Base-by-base conservation (phyloP, 2,329 filamentous ascomycete genomes). In the Paraphoma sp. region DNA sequence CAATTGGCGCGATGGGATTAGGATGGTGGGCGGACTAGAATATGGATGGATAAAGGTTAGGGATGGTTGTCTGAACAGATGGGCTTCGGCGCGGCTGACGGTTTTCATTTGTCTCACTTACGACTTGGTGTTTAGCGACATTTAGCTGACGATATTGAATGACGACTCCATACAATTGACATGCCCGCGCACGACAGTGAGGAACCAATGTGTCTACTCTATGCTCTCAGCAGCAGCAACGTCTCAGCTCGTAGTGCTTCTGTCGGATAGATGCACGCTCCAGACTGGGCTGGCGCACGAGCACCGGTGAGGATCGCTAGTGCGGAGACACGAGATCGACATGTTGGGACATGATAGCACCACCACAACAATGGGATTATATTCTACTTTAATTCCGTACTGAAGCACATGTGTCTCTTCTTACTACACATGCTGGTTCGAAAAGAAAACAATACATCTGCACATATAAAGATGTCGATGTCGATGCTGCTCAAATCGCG, bases 101-200 rank as follows among this genome's bases (percentile, higher is more conserved):
- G 23, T 48, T 64, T 64, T 55, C 51, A 52, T 66, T 58, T 63
- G 56, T 67, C 56, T 60, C 57, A 52, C 51, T 57, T 59, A 54
- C 54, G 51, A 59, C 48, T 47, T 59, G 62, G 58, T 58, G 60
- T 64, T 64, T 63, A 71, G 70, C 64, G 63, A 69, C 48, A 56
- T 67, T 60, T 67, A 67, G 62, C 69, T 67, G 54, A 67, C 57
- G 63, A 67, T 63, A 70, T 68, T 65, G 57, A 74, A 73, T 71
- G 65, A 67, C 48, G 45, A 59, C 46, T 36, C 18, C 36, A 40
- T 38, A 48, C 33, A 38, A 14, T 47, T 17, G n/a, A 47, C 7
- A 30, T 41, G 14, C 2, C 16, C 16, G 28, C 23, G 16, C n/a
- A 8, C 41, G 42, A 45, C 18, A 23, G 23, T 23, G 23, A 23